Percentiles rank a stretch among this genome's conserved stretches.
Conservation (phyloP, 2,329 filamentous ascomycete genomes). For the Rhexocercosporidium sp. region DNA sequence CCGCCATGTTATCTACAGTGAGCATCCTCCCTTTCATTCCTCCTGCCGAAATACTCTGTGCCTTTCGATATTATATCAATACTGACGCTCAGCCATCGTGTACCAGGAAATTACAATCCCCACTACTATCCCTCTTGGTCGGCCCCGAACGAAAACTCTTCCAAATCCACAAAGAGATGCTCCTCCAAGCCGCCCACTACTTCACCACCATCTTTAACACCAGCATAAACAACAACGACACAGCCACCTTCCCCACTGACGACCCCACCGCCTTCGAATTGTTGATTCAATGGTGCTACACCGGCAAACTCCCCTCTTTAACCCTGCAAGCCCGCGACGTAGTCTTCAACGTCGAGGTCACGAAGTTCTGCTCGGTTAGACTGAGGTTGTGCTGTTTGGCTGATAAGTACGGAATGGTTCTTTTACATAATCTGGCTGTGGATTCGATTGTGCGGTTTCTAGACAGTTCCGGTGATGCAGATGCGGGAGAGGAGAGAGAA, state of each 20-base stretch:
- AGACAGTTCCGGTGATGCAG: not conserved
- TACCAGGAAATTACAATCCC: not conserved
- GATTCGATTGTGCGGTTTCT: constrained; percentile 11
- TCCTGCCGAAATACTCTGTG: not conserved
- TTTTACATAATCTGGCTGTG: constrained; percentile 15
- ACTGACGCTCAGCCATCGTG: not conserved
- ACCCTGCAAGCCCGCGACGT: not conserved
- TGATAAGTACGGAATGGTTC: constrained; percentile 14
- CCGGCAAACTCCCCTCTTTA: not conserved
- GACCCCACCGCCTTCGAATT: not conserved
- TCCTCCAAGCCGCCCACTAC: constrained; percentile 15
- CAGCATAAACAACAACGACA: constrained; percentile 1
- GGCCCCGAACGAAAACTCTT: constrained; percentile 1
- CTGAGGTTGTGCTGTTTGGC: constrained; percentile 18
- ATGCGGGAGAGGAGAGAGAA: not conserved
- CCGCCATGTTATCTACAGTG: not conserved
- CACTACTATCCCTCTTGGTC: not conserved
- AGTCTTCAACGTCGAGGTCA: not conserved
- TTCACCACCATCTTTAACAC: constrained; percentile 21
- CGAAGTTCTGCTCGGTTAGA: constrained; percentile 2
- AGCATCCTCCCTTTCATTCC: not conserved
- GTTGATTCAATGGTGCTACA: constrained; percentile 1
- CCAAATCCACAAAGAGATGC: constrained; percentile 19
- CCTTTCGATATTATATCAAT: not conserved
- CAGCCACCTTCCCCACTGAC: not conserved